These are phyloP conservation scores for Linum usitatissimum DNA, from an alignment of 345 rosid species.

Conservation along the genomic window DNA sequence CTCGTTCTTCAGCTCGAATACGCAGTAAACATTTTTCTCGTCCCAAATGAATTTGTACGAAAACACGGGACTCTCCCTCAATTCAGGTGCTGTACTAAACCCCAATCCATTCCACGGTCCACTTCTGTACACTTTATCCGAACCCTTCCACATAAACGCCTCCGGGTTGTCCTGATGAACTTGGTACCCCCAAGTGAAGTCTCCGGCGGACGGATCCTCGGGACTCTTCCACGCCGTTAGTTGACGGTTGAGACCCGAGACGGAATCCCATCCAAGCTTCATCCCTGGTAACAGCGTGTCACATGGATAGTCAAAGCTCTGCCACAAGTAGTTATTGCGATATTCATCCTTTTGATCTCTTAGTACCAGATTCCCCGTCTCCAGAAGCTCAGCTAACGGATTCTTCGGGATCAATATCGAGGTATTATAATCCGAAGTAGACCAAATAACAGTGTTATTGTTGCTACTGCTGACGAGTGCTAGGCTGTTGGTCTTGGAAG, in stretches of 20 bases:
- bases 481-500: not conserved
- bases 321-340: not conserved
- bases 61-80: constrained; percentile 4
- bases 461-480: not conserved
- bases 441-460: not conserved
- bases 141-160: not conserved
- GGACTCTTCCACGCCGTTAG: not conserved
- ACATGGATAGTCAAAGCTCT: constrained; percentile 4
- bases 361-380: not conserved
- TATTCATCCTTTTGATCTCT: not conserved
- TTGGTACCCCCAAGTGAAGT: not conserved
- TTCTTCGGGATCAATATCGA: not conserved
- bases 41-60: not conserved
- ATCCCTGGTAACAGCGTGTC: constrained; percentile 2
- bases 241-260: not conserved
- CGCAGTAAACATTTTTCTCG: constrained; percentile 3
- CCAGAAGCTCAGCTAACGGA: not conserved
- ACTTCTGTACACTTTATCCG: not conserved
- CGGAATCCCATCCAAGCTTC: not conserved
- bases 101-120: constrained; percentile 16
- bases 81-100: constrained; percentile 2
- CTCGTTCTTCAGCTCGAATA: not conserved
- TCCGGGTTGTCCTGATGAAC: constrained; percentile 7
- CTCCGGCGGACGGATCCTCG: not conserved
- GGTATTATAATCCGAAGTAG: not conserved